Conservation (phyloP, 2,329 filamentous ascomycete genomes). For the Podosphaera xanthii region DNA sequence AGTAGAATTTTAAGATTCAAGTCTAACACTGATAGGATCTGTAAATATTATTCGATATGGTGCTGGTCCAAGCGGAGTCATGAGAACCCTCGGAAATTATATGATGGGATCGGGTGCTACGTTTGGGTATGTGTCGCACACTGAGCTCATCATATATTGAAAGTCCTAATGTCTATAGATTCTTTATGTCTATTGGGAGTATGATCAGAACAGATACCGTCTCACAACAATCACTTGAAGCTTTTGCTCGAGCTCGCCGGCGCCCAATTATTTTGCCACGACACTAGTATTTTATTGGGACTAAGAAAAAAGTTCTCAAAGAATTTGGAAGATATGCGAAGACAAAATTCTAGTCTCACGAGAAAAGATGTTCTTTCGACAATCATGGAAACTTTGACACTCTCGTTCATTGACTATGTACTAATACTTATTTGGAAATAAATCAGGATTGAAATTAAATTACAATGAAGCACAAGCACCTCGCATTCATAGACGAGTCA, state of each 20-base stretch:
- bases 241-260: slow-evolving; percentile 52
- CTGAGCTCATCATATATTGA: background rate
- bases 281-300: slow-evolving; percentile 5
- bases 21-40: slow-evolving; percentile 34
- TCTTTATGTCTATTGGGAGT: slow-evolving; percentile 98
- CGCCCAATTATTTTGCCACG: slow-evolving; percentile 43
- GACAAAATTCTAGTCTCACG: too few species aligned
- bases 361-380: too few species aligned
- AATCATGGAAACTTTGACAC: too few species aligned
- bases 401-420: too few species aligned
- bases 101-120: slow-evolving; percentile 90
- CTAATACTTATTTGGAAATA: too few species aligned
- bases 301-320: background rate
- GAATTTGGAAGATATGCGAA: too few species aligned
- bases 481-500: too few species aligned
- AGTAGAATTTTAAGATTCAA: too few species aligned
- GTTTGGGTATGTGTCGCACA: slow-evolving; percentile 45
- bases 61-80: slow-evolving; percentile 77
- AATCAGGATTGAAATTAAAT: too few species aligned
- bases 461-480: too few species aligned
- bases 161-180: slow-evolving; percentile 23
- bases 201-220: slow-evolving; percentile 74
- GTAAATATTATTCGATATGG: slow-evolving; percentile 92
- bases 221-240: slow-evolving; percentile 49
- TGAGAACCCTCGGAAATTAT: slow-evolving; percentile 85